A percentile compares a stretch with the other conserved stretches of the same genome.
phyloP scores from a whole-genome alignment of 2,329 filamentous ascomycete genomes.

The Incumbomyces delicatus region DNA sequence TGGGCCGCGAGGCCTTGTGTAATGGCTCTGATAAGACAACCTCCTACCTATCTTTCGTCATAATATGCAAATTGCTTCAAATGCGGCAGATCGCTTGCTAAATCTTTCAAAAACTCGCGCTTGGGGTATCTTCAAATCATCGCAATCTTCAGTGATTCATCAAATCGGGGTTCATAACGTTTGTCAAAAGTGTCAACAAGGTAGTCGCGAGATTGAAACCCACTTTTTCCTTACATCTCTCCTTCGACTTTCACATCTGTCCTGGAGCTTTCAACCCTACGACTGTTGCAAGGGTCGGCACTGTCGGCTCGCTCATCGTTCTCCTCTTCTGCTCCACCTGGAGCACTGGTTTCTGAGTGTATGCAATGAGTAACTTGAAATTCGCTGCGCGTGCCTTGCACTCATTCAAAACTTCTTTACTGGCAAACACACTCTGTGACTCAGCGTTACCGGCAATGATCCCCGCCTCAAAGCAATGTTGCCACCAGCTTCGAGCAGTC shows the following conservation, averaged over 20 bases:
- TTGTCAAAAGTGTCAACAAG: not conserved
- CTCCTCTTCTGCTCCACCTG: slow-evolving; percentile 28
- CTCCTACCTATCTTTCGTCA: not conserved
- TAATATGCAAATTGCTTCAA: slow-evolving; percentile 1
- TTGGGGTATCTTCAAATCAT: slow-evolving; percentile 6
- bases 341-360: slow-evolving; percentile 63
- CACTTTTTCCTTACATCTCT: not conserved
- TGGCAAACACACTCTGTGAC: slow-evolving; percentile 65
- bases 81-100: slow-evolving; percentile 6
- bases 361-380: slow-evolving; percentile 82
- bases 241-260: not conserved
- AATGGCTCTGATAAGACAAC: not conserved
- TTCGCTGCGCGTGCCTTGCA: slow-evolving; percentile 80
- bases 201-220: too few species aligned
- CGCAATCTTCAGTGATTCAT: slow-evolving; percentile 1
- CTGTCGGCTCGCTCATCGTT: slow-evolving; percentile 30
- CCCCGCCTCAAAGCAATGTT: slow-evolving; percentile 73
- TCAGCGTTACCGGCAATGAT: slow-evolving; percentile 41
- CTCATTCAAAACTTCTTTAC: slow-evolving; percentile 65
- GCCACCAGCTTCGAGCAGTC: slow-evolving; percentile 95
- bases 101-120: not conserved
- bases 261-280: slow-evolving; percentile 1
- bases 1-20: not conserved
- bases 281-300: slow-evolving; percentile 15
- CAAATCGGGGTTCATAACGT: not conserved